These are phyloP conservation scores for Gynostemma pentaphyllum DNA, from an alignment of 306 rosid species.

Conservation along the genomic window DNA sequence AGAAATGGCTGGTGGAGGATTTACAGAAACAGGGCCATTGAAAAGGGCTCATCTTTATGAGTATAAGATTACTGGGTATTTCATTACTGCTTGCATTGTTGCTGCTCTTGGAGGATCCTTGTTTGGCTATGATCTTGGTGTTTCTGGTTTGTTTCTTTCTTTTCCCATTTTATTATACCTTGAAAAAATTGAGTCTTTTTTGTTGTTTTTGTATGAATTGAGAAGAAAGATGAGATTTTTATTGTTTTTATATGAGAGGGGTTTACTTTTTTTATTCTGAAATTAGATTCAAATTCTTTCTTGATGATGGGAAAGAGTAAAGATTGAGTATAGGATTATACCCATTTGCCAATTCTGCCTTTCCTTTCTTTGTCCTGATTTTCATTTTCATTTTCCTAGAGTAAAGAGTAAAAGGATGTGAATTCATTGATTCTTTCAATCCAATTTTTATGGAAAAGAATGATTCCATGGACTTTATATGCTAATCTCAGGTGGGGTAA, in stretches of 20 bases:
- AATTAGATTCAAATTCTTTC: neutral
- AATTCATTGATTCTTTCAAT: too few species aligned
- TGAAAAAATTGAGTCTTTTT: neutral
- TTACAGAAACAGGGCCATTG: slow-evolving; percentile 14
- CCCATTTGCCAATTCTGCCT: neutral
- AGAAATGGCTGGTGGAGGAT: slow-evolving; percentile 62
- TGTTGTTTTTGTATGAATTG: neutral
- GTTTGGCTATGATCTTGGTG: slow-evolving; percentile 89
- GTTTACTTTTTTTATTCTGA: neutral
- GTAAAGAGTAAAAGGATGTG: neutral
- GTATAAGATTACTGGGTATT: slow-evolving; percentile 47
- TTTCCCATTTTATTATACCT: neutral
- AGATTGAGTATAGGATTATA: neutral
- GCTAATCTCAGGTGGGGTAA: slow-evolving; percentile 64
- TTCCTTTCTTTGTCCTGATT: too few species aligned
- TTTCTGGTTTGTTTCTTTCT: slow-evolving; percentile 45
- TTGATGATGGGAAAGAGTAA: neutral
- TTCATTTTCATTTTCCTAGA: too few species aligned
- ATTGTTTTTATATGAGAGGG: neutral
- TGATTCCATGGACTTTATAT: neutral
- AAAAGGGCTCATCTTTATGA: slow-evolving; percentile 70
- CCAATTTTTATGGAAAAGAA: neutral
- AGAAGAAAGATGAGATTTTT: neutral
- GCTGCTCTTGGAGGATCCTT: slow-evolving; percentile 89
- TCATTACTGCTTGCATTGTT: slow-evolving; percentile 55